These are phyloP conservation scores for Starmerella sp. DNA, from an alignment of 805 yeast species.

Conservation along the genomic window DNA sequence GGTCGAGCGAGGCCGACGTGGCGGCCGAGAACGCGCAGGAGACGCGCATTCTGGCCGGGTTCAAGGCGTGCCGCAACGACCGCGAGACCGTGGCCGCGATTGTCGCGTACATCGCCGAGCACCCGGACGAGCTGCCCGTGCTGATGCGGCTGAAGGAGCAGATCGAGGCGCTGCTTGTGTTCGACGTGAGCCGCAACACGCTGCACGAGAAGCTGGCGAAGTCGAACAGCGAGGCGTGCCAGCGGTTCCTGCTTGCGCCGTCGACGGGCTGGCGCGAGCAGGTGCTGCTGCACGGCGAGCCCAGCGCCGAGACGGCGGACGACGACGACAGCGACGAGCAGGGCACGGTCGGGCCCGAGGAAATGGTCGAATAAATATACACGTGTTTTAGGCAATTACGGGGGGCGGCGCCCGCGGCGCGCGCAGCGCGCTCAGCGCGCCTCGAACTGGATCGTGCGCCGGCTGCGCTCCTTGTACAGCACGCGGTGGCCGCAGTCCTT, in stretches of 20 bases:
- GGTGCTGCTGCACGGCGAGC: conserved; percentile 16
- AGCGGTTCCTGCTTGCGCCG: conserved; percentile 13
- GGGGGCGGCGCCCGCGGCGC: background rate
- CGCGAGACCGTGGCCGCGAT: conserved; percentile 20
- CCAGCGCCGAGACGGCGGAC: conserved; percentile 1
- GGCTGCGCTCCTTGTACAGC: conserved; percentile 90
- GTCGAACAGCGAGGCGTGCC: conserved; percentile 6
- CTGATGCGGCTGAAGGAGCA: conserved; percentile 7
- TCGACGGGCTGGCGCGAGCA: conserved; percentile 15
- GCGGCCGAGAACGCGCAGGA: background rate
- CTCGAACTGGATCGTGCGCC: conserved; percentile 84
- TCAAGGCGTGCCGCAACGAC: conserved; percentile 20
- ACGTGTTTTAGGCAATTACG: background rate
- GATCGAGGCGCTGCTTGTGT: conserved; percentile 14
- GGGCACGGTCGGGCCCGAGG: background rate
- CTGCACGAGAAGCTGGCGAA: conserved; percentile 10
- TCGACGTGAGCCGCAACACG: conserved; percentile 15
- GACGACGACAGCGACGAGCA: background rate
- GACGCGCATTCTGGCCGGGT: background rate
- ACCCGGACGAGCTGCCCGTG: conserved; percentile 9
- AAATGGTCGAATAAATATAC: conserved; percentile 1
- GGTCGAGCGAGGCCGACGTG: background rate
- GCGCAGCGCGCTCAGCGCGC: conserved; percentile 41
- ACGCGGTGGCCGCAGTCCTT: conserved; percentile 98
- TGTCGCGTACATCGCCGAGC: conserved; percentile 7